Percentiles rank a stretch among this genome's conserved stretches.
Evolutionary conservation across 345 rosid species (phyloP).

Genomic region (Salix purpurea): DNA sequence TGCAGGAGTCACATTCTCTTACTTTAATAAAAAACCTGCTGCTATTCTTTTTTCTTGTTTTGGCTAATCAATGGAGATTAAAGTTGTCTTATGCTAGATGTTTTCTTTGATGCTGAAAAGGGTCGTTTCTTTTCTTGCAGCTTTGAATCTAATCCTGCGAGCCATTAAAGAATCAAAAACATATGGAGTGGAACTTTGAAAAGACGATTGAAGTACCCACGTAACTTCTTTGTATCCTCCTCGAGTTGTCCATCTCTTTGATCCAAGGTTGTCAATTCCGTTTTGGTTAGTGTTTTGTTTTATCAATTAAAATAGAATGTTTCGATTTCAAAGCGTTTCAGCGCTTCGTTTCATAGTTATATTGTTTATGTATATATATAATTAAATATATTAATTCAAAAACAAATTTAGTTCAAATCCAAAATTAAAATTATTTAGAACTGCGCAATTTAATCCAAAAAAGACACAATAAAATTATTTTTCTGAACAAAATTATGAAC

Average conservation of each 20-base stretch:
- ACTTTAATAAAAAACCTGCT: constrained; percentile 6
- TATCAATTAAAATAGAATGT: no score
- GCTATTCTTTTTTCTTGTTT: constrained; percentile 32
- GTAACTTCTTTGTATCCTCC: background rate
- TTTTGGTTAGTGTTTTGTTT: no score
- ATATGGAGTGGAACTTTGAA: constrained; percentile 9
- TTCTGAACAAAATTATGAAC: no score
- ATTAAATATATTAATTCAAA: no score
- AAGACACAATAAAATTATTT: no score
- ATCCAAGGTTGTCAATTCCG: no score
- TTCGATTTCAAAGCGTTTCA: no score
- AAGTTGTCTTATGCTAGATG: constrained; percentile 31
- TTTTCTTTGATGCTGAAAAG: constrained; percentile 21
- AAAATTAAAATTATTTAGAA: no score
- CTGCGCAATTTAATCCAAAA: no score
- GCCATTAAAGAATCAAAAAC: constrained; percentile 6
- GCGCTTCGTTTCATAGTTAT: no score
- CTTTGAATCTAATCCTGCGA: constrained; percentile 38
- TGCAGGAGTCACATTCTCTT: constrained; percentile 9
- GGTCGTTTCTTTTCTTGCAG: constrained; percentile 15
- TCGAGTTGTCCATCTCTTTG: constrained; percentile 26
- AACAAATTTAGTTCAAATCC: no score
- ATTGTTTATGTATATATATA: no score
- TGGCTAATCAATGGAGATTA: constrained; percentile 34
- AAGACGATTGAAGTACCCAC: constrained; percentile 4